A percentile compares a stretch with the other conserved stretches of the same genome.
Conservation (phyloP, 352 stramenopile genomes). For the Phytophthora cactorum region DNA sequence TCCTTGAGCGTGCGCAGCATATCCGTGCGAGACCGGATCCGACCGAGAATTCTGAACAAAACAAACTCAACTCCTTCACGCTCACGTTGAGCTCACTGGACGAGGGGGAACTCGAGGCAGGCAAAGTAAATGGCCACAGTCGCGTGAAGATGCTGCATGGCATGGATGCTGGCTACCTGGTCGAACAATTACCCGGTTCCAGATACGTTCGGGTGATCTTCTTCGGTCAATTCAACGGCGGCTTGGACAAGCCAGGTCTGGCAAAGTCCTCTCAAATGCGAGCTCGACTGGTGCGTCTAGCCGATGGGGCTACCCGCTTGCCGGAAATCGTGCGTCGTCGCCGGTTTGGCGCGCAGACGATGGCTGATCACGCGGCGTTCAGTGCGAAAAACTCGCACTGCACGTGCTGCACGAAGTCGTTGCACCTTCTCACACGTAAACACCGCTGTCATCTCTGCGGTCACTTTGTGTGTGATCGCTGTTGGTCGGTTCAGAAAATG, state of each 20-base stretch:
- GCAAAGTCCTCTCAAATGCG: constrained; percentile 27
- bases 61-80: constrained; percentile 36
- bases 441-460: constrained; percentile 41
- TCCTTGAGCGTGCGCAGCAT: constrained; percentile 38
- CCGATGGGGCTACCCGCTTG: constrained; percentile 33
- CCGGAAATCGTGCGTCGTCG: constrained; percentile 35
- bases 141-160: constrained; percentile 38
- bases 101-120: constrained; percentile 35
- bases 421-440: constrained; percentile 36
- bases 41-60: neutral
- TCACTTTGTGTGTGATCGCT: constrained; percentile 39
- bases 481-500: constrained; percentile 36
- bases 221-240: constrained; percentile 36
- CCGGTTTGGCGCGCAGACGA: constrained; percentile 34
- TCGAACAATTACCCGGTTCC: constrained; percentile 35
- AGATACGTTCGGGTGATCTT: constrained; percentile 45
- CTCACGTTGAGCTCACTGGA: constrained; percentile 43
- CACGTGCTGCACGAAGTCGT: constrained; percentile 38
- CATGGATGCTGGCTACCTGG: constrained; percentile 36
- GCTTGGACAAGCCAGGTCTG: neutral
- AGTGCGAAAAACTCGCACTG: constrained; percentile 33
- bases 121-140: constrained; percentile 32
- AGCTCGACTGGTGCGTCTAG: constrained; percentile 37
- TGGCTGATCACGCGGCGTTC: constrained; percentile 29
- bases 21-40: neutral